These are phyloP conservation scores for Abrus pulchellus DNA, from an alignment of 306 rosid genomes.

Conservation along the genomic window DNA sequence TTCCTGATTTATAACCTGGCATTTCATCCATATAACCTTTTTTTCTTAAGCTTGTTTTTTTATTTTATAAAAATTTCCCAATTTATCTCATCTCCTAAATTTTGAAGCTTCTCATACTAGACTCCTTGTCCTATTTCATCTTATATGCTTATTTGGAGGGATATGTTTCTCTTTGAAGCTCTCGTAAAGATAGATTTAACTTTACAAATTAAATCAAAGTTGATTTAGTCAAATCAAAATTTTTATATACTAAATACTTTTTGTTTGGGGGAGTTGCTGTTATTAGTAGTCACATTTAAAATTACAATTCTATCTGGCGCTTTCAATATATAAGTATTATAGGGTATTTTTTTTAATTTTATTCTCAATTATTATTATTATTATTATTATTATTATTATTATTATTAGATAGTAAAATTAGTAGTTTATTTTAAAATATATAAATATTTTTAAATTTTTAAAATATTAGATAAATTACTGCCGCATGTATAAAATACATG, in stretches of 20 bases:
- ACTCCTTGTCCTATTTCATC: constrained; percentile 83
- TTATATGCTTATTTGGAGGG: constrained; percentile 88
- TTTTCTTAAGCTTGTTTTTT: constrained; percentile 73
- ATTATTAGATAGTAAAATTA: too few species aligned
- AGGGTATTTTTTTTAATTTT: too few species aligned
- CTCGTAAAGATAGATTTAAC: constrained; percentile 69
- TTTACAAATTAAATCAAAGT: too few species aligned
- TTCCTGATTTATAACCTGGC: constrained; percentile 76
- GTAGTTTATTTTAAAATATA: too few species aligned
- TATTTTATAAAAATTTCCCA: constrained; percentile 80
- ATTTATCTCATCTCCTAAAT: constrained; percentile 68
- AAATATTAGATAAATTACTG: too few species aligned
- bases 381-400: too few species aligned
- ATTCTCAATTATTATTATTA: too few species aligned
- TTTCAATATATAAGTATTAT: too few species aligned
- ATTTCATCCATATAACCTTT: constrained; percentile 63
- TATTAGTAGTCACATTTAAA: neutral
- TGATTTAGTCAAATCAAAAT: neutral
- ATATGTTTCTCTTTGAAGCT: constrained; percentile 77
- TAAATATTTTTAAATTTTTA: too few species aligned
- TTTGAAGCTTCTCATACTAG: constrained; percentile 72
- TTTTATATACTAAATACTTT: neutral
- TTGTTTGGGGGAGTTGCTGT: constrained; percentile 1
- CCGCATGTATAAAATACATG: too few species aligned
- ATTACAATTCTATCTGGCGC: too few species aligned